Percentiles rank a stretch among this genome's conserved stretches.
These are phyloP conservation scores for Limnanthes douglasii DNA, from an alignment of 345 rosid species.

Conservation along the genomic window DNA sequence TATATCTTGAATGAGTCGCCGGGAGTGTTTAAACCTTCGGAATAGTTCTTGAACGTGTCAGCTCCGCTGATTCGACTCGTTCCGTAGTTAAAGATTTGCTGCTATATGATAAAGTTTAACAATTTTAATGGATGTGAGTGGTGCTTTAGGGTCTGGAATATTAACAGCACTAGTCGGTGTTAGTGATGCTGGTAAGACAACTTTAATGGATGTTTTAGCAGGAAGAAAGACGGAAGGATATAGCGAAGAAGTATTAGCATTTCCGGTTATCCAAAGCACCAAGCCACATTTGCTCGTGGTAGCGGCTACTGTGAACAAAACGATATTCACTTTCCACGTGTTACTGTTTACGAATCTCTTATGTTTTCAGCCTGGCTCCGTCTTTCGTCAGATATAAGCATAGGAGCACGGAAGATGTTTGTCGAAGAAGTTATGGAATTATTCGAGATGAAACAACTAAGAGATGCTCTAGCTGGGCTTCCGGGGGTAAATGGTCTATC, in stretches of 20 bases:
- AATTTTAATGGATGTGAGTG: slow-evolving; percentile 56
- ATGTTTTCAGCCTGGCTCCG: slow-evolving; percentile 91
- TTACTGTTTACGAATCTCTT: slow-evolving; percentile 77
- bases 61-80: too few relatives aligned
- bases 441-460: slow-evolving; percentile 59
- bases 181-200: slow-evolving; percentile 94
- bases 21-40: too few relatives aligned
- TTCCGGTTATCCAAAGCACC: slow-evolving; percentile 82
- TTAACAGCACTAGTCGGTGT: slow-evolving; percentile 86
- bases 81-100: too few relatives aligned
- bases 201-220: slow-evolving; percentile 87
- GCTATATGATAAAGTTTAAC: too few relatives aligned
- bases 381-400: slow-evolving; percentile 43
- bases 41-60: too few relatives aligned
- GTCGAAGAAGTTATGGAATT: slow-evolving; percentile 92
- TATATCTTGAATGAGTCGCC: too few relatives aligned
- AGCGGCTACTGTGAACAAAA: slow-evolving; percentile 84
- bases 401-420: slow-evolving; percentile 60
- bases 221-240: slow-evolving; percentile 85
- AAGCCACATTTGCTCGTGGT: slow-evolving; percentile 80
- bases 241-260: slow-evolving; percentile 47
- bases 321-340: slow-evolving; percentile 87
- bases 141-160: slow-evolving; percentile 73
- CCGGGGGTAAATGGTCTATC: slow-evolving; percentile 79
- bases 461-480: slow-evolving; percentile 72